phyloP scores from a whole-genome alignment of 2,329 filamentous ascomycete genomes.

The Pestalotiopsis sp. region DNA sequence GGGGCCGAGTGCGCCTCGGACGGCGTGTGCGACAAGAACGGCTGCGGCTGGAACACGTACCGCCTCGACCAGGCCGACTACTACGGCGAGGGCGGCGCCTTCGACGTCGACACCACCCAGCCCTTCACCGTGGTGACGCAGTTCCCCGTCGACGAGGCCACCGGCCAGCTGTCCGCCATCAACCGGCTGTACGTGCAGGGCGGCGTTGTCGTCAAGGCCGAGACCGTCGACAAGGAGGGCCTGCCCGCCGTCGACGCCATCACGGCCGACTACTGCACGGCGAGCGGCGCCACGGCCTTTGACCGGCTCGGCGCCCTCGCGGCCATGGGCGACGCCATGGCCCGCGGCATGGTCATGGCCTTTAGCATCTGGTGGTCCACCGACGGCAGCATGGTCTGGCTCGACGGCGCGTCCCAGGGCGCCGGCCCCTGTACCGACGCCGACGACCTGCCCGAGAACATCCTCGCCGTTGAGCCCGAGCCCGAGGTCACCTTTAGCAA shows the following conservation, averaged over 20 bases:
- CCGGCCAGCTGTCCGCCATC: slow-evolving; percentile 32
- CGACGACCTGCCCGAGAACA: slow-evolving; percentile 46
- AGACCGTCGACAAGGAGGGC: slow-evolving; percentile 30
- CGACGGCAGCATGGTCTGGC: slow-evolving; percentile 52
- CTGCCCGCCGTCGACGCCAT: slow-evolving; percentile 34
- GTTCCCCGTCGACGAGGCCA: slow-evolving; percentile 31
- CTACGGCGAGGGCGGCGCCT: slow-evolving; percentile 31
- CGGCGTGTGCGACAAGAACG: slow-evolving; percentile 37
- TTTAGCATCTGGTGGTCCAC: slow-evolving; percentile 56
- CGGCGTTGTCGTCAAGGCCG: slow-evolving; percentile 34
- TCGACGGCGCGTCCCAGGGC: slow-evolving; percentile 49
- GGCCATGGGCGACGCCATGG: slow-evolving; percentile 44
- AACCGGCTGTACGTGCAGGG: slow-evolving; percentile 37
- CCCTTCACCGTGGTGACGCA: slow-evolving; percentile 39
- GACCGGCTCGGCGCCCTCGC: slow-evolving; percentile 39
- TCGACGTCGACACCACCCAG: slow-evolving; percentile 34
- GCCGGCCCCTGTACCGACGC: slow-evolving; percentile 51
- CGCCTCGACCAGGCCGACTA: slow-evolving; percentile 30
- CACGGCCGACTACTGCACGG: slow-evolving; percentile 37
- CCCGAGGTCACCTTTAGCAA: slow-evolving; percentile 56
- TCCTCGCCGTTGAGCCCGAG: slow-evolving; percentile 44
- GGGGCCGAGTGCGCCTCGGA: slow-evolving; percentile 29
- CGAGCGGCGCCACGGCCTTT: slow-evolving; percentile 33
- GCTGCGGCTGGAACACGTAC: slow-evolving; percentile 38
- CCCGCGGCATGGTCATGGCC: slow-evolving; percentile 49